Conservation (phyloP, 257 asterid species). For the Paraleonurus japonicus region DNA sequence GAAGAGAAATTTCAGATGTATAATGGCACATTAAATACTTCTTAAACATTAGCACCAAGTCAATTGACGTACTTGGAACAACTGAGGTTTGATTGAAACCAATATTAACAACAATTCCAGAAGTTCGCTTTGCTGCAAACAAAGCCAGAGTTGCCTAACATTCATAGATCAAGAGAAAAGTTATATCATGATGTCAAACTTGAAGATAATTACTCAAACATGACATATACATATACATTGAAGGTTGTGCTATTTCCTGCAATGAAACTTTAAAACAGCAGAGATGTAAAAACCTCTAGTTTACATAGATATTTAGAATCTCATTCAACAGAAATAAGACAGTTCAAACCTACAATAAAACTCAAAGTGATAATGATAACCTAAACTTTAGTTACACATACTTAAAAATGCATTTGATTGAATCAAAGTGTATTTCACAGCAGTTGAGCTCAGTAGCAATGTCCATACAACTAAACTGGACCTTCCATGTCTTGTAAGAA, state of each 20-base stretch:
- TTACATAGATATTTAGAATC: background rate
- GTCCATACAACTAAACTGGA: background rate
- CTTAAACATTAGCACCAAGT: background rate
- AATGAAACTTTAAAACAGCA: background rate
- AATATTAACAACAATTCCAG: constrained; percentile 91
- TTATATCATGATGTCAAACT: constrained; percentile 14
- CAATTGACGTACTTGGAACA: constrained; percentile 71
- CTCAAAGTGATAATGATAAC: background rate
- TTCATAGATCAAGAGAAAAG: constrained; percentile 3
- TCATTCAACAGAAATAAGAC: background rate
- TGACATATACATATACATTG: background rate
- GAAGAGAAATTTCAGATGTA: background rate
- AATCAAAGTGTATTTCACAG: background rate
- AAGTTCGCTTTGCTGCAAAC: constrained; percentile 81
- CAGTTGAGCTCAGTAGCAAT: background rate
- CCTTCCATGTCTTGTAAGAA: background rate
- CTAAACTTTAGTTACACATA: constrained; percentile 7
- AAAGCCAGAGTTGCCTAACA: constrained; percentile 86
- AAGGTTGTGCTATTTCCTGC: background rate
- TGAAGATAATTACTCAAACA: constrained; percentile 17
- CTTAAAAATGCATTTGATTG: background rate
- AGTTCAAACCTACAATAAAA: background rate
- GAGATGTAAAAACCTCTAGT: background rate
- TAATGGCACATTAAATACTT: constrained; percentile 14
- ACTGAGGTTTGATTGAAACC: constrained; percentile 91